A percentile compares a stretch with the other conserved stretches of the same genome.
Evolutionary conservation across 306 rosid genomes (phyloP).

Genomic region (Inga laurina): DNA sequence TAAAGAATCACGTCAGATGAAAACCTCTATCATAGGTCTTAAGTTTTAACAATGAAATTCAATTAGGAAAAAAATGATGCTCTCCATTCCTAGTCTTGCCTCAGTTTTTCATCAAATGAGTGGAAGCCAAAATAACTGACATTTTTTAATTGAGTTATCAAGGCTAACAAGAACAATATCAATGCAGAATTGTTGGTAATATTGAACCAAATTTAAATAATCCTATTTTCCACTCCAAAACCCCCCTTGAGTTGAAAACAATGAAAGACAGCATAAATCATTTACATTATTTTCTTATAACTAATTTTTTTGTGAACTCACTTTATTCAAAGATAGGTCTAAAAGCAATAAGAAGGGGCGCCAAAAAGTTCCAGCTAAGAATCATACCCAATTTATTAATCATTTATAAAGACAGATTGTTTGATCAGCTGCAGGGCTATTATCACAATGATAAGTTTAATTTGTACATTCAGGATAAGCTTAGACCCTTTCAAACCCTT

Average conservation of each 20-base stretch:
- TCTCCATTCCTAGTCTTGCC: background rate
- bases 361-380: slow-evolving; percentile 8
- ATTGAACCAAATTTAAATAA: background rate
- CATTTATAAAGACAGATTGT: slow-evolving; percentile 12
- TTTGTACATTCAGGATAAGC: background rate
- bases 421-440: background rate
- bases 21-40: background rate
- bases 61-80: slow-evolving; percentile 2
- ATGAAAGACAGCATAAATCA: background rate
- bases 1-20: slow-evolving; percentile 15
- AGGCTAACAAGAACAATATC: slow-evolving; percentile 1
- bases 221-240: slow-evolving; percentile 3
- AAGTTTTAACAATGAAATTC: background rate
- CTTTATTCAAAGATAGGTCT: slow-evolving; percentile 17
- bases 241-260: background rate
- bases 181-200: background rate
- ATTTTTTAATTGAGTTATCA: background rate
- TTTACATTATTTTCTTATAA: background rate
- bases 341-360: slow-evolving; percentile 9
- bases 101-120: slow-evolving; percentile 23
- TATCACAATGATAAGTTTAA: slow-evolving; percentile 19
- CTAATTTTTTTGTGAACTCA: background rate
- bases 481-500: background rate
- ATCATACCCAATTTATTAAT: background rate
- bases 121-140: background rate